Evolutionary conservation across 2,329 filamentous ascomycete genomes (phyloP).

Genomic region (Corinectria fuckeliana): DNA sequence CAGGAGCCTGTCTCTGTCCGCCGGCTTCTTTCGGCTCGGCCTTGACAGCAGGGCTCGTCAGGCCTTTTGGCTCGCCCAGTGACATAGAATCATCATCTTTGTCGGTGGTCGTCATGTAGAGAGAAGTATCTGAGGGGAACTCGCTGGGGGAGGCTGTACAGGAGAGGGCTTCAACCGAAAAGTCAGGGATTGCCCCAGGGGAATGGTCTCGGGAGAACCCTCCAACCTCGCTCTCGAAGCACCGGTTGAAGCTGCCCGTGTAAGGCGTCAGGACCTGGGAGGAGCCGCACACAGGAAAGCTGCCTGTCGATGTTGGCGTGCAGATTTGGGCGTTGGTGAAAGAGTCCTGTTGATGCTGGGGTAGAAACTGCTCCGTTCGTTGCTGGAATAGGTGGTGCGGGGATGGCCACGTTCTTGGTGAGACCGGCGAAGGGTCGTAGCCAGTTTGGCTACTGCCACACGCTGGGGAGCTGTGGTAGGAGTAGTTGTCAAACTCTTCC

Average conservation of each 20-base stretch:
- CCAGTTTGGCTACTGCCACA: constrained; percentile 31
- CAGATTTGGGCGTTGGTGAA: constrained; percentile 31
- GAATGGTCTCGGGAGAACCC: constrained; percentile 21
- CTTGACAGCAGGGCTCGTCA: constrained; percentile 21
- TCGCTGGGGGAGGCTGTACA: constrained; percentile 30
- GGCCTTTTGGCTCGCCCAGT: constrained; percentile 6
- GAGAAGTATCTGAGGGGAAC: constrained; percentile 19
- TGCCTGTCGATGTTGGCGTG: constrained; percentile 36
- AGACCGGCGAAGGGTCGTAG: constrained; percentile 40
- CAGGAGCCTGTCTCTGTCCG: neutral
- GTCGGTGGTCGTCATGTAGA: constrained; percentile 21
- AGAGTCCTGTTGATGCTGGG: constrained; percentile 29
- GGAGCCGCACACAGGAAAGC: constrained; percentile 23
- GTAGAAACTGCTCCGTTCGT: constrained; percentile 25
- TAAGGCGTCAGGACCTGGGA: constrained; percentile 30
- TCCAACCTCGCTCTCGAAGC: constrained; percentile 28
- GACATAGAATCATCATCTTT: constrained; percentile 15
- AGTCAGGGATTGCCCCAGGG: constrained; percentile 16
- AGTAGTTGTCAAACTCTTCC: constrained; percentile 48
- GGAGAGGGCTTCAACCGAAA: constrained; percentile 26
- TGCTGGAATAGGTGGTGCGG: constrained; percentile 33
- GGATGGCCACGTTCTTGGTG: constrained; percentile 46
- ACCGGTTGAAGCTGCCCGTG: constrained; percentile 19
- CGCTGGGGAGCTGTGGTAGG: constrained; percentile 44
- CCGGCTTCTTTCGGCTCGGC: constrained; percentile 16